phyloP scores from a whole-genome alignment of 306 rosid genomes.

The Parietaria judaica region DNA sequence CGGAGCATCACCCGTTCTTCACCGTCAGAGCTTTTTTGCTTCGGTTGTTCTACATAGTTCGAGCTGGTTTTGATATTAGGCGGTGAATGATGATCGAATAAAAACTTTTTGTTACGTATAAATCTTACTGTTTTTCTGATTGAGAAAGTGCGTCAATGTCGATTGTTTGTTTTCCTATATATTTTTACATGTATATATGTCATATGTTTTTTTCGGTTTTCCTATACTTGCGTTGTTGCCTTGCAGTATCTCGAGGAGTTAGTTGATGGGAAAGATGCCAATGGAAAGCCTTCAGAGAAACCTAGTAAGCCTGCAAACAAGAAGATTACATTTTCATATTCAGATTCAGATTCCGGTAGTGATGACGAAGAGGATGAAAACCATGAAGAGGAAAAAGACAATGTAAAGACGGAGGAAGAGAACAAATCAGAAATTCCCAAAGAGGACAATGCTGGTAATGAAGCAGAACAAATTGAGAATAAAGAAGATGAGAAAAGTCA shows the following conservation, averaged over 20 bases:
- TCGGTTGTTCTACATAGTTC: background rate
- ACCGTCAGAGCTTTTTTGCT: too few species aligned
- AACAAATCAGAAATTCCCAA: constrained; percentile 23
- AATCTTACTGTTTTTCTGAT: background rate
- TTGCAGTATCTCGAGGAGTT: constrained; percentile 78
- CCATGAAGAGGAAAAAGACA: constrained; percentile 17
- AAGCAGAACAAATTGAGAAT: constrained; percentile 28
- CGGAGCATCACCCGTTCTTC: too few species aligned
- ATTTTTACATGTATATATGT: too few species aligned
- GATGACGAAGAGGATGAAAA: constrained; percentile 12
- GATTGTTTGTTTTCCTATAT: background rate
- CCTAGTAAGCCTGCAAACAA: constrained; percentile 51
- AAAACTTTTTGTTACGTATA: background rate
- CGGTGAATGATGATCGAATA: background rate
- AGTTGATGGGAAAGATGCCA: constrained; percentile 42
- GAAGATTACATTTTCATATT: constrained; percentile 66
- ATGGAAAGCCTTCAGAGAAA: constrained; percentile 22
- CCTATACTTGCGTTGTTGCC: constrained; percentile 5
- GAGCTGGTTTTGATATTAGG: background rate
- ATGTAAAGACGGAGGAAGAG: constrained; percentile 24
- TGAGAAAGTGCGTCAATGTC: background rate
- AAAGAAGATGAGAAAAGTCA: constrained; percentile 19
- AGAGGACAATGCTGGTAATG: constrained; percentile 24
- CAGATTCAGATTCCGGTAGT: constrained; percentile 34
- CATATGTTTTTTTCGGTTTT: background rate